Percentiles rank a stretch among this genome's conserved stretches.
phyloP scores from a whole-genome alignment of 441 rosid genomes.

The Sinapis alba region DNA sequence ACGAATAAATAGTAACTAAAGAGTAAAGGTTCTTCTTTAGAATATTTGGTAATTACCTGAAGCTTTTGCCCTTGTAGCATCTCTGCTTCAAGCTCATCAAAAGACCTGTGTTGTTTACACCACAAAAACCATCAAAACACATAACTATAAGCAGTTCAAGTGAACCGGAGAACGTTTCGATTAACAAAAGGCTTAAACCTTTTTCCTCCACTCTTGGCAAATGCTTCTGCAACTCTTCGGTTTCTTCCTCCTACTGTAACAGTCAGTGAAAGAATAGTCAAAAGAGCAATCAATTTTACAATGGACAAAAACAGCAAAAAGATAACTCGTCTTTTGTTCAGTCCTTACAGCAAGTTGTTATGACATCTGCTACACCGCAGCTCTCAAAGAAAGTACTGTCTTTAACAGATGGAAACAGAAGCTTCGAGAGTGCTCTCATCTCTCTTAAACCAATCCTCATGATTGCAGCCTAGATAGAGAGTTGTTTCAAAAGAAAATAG shows the following conservation, averaged over 20 bases:
- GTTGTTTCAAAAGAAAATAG: neutral
- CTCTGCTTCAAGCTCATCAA: slow-evolving; percentile 96
- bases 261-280: slow-evolving; percentile 14
- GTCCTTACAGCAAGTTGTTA: slow-evolving; percentile 91
- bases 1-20: too few species aligned
- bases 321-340: neutral
- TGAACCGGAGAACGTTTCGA: neutral
- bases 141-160: neutral
- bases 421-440: slow-evolving; percentile 88
- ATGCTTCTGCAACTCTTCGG: slow-evolving; percentile 93
- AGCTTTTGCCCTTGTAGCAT: slow-evolving; percentile 94
- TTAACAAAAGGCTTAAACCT: slow-evolving; percentile 51
- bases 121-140: slow-evolving; percentile 19
- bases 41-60: slow-evolving; percentile 55
- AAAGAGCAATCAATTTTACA: neutral
- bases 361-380: slow-evolving; percentile 95
- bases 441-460: slow-evolving; percentile 97
- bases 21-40: neutral
- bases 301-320: neutral
- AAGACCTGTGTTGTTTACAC: slow-evolving; percentile 58
- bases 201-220: slow-evolving; percentile 77
- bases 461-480: slow-evolving; percentile 72
- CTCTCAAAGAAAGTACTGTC: slow-evolving; percentile 96
- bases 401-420: slow-evolving; percentile 81
- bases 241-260: slow-evolving; percentile 95